These are phyloP conservation scores for Starmerella sp. DNA, from an alignment of 805 yeast species.

Conservation along the genomic window DNA sequence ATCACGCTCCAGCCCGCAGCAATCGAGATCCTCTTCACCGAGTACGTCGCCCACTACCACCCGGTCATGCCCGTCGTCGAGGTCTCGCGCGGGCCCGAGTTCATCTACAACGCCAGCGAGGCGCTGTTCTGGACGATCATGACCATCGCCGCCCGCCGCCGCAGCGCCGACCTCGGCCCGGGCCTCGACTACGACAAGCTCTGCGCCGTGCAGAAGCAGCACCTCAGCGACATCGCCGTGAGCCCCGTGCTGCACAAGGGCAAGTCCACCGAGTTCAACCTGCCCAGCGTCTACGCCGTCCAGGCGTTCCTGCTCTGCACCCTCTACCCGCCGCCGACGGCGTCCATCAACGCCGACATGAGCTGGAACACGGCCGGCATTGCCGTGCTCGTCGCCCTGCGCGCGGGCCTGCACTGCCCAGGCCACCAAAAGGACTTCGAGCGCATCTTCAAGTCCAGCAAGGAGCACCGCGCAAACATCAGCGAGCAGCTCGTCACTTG, in stretches of 20 bases:
- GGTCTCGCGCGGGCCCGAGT: constrained; percentile 67
- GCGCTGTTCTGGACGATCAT: constrained; percentile 88
- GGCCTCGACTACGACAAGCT: constrained; percentile 44
- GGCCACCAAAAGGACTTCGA: constrained; percentile 44
- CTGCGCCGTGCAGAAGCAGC: constrained; percentile 59
- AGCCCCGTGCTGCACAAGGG: constrained; percentile 60
- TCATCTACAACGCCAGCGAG: constrained; percentile 68
- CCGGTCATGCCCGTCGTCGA: constrained; percentile 83
- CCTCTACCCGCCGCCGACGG: constrained; percentile 92
- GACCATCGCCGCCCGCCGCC: constrained; percentile 69
- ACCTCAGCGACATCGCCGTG: constrained; percentile 77
- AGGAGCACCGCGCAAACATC: constrained; percentile 16
- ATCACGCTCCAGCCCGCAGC: constrained; percentile 49
- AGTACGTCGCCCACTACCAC: constrained; percentile 69
- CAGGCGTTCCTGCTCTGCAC: constrained; percentile 85
- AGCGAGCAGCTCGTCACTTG: constrained; percentile 81
- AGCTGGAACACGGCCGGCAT: constrained; percentile 93
- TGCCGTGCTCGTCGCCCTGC: constrained; percentile 82
- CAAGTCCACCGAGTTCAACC: constrained; percentile 43
- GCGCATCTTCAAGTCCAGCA: constrained; percentile 36
- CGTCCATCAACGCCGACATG: constrained; percentile 89
- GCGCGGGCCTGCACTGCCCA: constrained; percentile 83
- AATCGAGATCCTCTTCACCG: constrained; percentile 52
- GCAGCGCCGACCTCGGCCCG: constrained; percentile 25
- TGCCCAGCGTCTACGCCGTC: constrained; percentile 84